These are phyloP conservation scores for Spergularia azorica DNA, from an alignment of 179 eudicot genomes.

Conservation along the genomic window DNA sequence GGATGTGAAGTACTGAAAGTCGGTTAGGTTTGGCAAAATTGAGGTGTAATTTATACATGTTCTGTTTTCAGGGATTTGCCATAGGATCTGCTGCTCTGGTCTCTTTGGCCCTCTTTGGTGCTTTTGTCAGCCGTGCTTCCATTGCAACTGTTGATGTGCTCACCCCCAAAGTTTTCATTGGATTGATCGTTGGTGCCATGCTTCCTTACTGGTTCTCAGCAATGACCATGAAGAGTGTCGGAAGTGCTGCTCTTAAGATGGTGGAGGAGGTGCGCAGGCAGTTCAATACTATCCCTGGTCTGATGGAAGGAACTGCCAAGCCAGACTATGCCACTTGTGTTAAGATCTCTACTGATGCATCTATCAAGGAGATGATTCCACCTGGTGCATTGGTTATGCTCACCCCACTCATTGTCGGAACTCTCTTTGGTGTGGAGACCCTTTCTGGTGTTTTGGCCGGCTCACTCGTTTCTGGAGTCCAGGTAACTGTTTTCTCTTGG, in stretches of 20 bases:
- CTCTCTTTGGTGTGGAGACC: conserved; percentile 88
- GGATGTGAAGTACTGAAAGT: no score
- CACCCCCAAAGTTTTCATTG: conserved; percentile 88
- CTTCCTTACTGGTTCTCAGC: conserved; percentile 97
- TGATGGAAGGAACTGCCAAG: conserved; percentile 80
- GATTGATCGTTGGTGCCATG: conserved; percentile 88
- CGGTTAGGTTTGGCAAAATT: no score
- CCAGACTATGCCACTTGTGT: conserved; percentile 91
- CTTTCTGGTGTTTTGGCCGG: conserved; percentile 96
- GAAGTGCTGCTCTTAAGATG: conserved; percentile 86
- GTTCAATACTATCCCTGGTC: conserved; percentile 82
- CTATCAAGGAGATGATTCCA: conserved; percentile 87
- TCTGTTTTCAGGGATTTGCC: conserved; percentile 68
- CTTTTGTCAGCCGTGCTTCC: conserved; percentile 82
- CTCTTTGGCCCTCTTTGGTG: conserved; percentile 90
- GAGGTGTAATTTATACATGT: no score
- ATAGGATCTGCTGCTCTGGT: conserved; percentile 97
- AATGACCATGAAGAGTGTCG: conserved; percentile 97
- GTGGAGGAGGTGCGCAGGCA: conserved; percentile 94
- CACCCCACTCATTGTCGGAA: conserved; percentile 88
- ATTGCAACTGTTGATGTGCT: conserved; percentile 74
- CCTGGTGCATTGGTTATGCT: conserved; percentile 96
- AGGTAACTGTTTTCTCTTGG: conserved; percentile 44
- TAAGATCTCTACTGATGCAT: conserved; percentile 90
- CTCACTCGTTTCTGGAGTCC: conserved; percentile 92